Percentiles rank a stretch among this genome's conserved stretches.
Evolutionary conservation across 352 stramenopile species (phyloP).

Genomic region (Phytophthora fragariae): DNA sequence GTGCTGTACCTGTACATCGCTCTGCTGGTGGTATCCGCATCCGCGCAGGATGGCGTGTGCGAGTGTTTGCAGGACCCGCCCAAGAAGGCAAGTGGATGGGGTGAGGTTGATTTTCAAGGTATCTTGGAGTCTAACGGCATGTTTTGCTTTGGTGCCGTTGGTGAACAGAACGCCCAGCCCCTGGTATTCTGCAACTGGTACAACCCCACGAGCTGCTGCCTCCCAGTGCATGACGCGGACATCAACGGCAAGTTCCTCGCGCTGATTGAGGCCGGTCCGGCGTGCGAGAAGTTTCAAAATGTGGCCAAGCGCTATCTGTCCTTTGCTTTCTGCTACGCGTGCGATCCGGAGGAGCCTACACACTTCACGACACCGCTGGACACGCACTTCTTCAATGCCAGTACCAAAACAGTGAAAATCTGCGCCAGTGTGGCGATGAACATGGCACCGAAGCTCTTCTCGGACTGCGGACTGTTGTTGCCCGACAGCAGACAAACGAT

Average conservation of each 20-base stretch:
- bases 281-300: conserved; percentile 80
- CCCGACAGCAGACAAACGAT: conserved; percentile 62
- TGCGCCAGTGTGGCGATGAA: conserved; percentile 58
- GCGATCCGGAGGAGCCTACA: conserved; percentile 49
- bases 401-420: conserved; percentile 68
- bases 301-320: conserved; percentile 63
- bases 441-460: conserved; percentile 59
- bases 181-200: conserved; percentile 86
- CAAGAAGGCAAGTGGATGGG: conserved; percentile 25
- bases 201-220: conserved; percentile 61
- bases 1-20: conserved; percentile 17
- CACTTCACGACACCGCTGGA: conserved; percentile 58
- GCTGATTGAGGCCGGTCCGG: conserved; percentile 68
- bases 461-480: conserved; percentile 70
- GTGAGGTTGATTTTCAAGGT: background rate
- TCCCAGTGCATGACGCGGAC: conserved; percentile 72
- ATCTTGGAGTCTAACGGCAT: conserved; percentile 12
- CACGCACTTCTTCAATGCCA: conserved; percentile 60
- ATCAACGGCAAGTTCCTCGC: conserved; percentile 65
- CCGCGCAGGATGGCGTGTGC: conserved; percentile 23
- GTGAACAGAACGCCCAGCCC: conserved; percentile 61
- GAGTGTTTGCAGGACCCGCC: conserved; percentile 38
- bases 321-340: conserved; percentile 53
- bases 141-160: conserved; percentile 1
- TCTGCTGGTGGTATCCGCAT: background rate